A percentile compares a stretch with the other conserved stretches of the same genome.
Conservation (phyloP, 2,329 filamentous ascomycete species). For the Verticillium dahliae region DNA sequence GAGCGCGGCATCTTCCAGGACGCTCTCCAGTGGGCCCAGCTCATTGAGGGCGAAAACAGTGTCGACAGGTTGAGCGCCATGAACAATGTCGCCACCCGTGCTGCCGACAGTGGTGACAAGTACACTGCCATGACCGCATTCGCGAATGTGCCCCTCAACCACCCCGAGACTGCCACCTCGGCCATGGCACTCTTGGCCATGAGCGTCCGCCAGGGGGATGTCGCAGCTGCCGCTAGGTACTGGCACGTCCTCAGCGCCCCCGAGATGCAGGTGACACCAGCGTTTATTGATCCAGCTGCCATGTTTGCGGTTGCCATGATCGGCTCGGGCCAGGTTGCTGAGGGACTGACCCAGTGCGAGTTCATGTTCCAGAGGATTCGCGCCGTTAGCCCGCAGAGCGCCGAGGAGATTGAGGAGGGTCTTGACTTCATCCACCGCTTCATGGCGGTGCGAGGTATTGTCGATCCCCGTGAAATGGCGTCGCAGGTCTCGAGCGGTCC, state of each 20-base stretch:
- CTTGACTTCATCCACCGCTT: slow-evolving; percentile 60
- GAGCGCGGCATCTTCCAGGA: slow-evolving; percentile 63
- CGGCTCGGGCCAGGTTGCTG: slow-evolving; percentile 75
- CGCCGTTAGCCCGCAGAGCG: slow-evolving; percentile 48
- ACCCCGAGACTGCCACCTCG: slow-evolving; percentile 45
- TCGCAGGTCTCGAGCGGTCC: slow-evolving; percentile 37
- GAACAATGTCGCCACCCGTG: slow-evolving; percentile 65
- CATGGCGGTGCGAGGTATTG: slow-evolving; percentile 49
- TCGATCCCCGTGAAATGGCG: slow-evolving; percentile 46
- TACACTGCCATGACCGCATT: slow-evolving; percentile 63
- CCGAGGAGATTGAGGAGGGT: slow-evolving; percentile 82
- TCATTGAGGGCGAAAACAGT: slow-evolving; percentile 47
- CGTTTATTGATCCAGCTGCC: slow-evolving; percentile 78
- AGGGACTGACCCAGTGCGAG: slow-evolving; percentile 72
- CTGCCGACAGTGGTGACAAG: slow-evolving; percentile 73
- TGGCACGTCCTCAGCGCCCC: slow-evolving; percentile 68
- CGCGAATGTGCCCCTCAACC: slow-evolving; percentile 45
- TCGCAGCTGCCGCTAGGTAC: slow-evolving; percentile 69
- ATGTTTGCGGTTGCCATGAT: slow-evolving; percentile 90
- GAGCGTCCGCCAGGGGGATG: slow-evolving; percentile 75
- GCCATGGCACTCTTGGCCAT: slow-evolving; percentile 81
- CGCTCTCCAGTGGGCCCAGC: slow-evolving; percentile 67
- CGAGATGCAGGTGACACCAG: slow-evolving; percentile 49
- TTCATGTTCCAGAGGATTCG: slow-evolving; percentile 83
- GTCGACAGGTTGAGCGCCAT: slow-evolving; percentile 51